A percentile compares a stretch with the other conserved stretches of the same genome.
These are phyloP conservation scores for Purpureocillium lavendulum DNA, from an alignment of 2,329 filamentous ascomycete species.

Conservation along the genomic window DNA sequence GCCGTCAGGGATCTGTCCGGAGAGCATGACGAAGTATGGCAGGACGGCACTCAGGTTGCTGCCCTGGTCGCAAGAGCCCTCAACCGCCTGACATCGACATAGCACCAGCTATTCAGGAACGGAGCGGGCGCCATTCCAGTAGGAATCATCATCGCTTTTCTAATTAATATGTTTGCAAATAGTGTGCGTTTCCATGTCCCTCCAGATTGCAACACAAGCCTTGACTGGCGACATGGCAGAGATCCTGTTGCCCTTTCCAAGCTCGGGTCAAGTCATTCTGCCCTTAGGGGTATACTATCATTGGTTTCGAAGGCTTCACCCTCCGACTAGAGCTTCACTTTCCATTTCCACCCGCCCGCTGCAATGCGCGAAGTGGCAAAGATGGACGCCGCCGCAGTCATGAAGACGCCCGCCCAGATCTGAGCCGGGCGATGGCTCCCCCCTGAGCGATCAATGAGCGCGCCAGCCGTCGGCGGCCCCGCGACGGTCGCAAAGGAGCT, in stretches of 20 bases:
- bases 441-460: conserved; percentile 31
- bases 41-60: conserved; percentile 49
- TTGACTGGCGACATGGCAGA: too few relatives aligned
- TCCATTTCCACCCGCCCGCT: conserved; percentile 25
- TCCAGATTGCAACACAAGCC: too few relatives aligned
- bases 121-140: too few relatives aligned
- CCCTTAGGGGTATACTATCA: too few relatives aligned
- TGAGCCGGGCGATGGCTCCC: conserved; percentile 35
- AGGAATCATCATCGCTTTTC: too few relatives aligned
- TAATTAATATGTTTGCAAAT: too few relatives aligned
- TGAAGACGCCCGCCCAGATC: conserved; percentile 35
- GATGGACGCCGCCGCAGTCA: conserved; percentile 22
- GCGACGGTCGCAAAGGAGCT: conserved; percentile 33
- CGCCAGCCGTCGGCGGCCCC: conserved; percentile 34
- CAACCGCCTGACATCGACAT: conserved; percentile 1
- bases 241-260: too few relatives aligned
- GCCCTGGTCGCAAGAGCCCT: conserved; percentile 30
- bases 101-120: background rate
- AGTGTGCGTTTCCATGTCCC: too few relatives aligned
- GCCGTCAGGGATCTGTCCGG: conserved; percentile 39
- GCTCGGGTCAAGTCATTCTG: too few relatives aligned
- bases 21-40: conserved; percentile 57
- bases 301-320: too few relatives aligned
- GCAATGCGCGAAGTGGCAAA: conserved; percentile 23
- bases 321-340: conserved; percentile 22